A percentile compares a stretch with the other conserved stretches of the same genome.
Conservation (phyloP, 2,329 filamentous ascomycete genomes). For the Talaromyces sp. region DNA sequence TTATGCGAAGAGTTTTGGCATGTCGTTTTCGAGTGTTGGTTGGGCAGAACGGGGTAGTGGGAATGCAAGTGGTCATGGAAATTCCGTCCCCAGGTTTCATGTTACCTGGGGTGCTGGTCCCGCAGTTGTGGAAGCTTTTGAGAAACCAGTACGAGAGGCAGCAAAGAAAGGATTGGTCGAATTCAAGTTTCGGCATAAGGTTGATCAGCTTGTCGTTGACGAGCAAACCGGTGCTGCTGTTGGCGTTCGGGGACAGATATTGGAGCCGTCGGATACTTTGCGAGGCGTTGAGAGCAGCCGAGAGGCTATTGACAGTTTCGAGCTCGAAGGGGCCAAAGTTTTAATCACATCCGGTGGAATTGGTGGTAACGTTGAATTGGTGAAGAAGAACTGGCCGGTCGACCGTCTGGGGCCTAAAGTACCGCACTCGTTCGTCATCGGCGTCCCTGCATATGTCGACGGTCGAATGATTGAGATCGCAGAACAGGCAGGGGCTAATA, state of each 20-base stretch:
- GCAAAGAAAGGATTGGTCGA: constrained; percentile 54
- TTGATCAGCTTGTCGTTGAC: constrained; percentile 58
- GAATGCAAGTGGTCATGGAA: constrained; percentile 58
- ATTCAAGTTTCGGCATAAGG: constrained; percentile 58
- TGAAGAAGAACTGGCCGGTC: constrained; percentile 59
- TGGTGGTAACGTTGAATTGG: constrained; percentile 61
- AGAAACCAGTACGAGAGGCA: constrained; percentile 55
- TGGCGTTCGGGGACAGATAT: constrained; percentile 55
- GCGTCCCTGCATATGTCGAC: constrained; percentile 64
- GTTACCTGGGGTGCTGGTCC: constrained; percentile 62
- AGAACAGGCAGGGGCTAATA: constrained; percentile 52
- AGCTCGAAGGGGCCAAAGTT: constrained; percentile 54
- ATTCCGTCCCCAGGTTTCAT: constrained; percentile 64
- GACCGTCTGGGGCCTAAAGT: constrained; percentile 58
- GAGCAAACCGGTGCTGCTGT: constrained; percentile 50
- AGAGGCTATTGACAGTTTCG: constrained; percentile 52
- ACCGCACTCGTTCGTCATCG: constrained; percentile 58
- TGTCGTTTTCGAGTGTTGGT: constrained; percentile 57
- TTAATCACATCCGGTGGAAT: constrained; percentile 60
- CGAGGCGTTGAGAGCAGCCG: constrained; percentile 54
- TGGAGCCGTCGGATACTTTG: constrained; percentile 51
- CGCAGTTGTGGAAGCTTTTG: constrained; percentile 59
- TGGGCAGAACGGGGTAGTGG: constrained; percentile 64
- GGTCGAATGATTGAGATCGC: constrained; percentile 62
- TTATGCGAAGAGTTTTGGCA: constrained; percentile 56